Conservation (phyloP, 108 stramenopile genomes). For the Cyclotella cryptica region DNA sequence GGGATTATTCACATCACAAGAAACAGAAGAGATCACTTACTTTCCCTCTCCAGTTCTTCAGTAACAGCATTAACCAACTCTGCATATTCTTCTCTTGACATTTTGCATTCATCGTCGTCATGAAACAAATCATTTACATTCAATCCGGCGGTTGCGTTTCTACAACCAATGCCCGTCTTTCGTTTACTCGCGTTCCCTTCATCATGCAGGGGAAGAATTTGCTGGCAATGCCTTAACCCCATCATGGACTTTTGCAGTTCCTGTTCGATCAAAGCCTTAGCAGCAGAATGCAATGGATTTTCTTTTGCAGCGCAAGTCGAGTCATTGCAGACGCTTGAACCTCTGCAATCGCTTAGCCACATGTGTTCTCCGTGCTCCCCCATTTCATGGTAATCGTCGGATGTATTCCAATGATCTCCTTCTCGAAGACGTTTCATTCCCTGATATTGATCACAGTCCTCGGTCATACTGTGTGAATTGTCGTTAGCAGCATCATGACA, state of each 20-base stretch:
- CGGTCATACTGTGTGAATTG: too few relatives aligned
- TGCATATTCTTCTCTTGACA: conserved; percentile 10
- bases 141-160: neutral
- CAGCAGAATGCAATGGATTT: neutral
- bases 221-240: conserved; percentile 10
- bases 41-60: conserved; percentile 13
- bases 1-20: neutral
- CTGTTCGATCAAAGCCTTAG: conserved; percentile 14
- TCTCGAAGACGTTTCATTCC: neutral
- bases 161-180: neutral
- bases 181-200: conserved; percentile 10
- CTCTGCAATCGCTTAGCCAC: too few relatives aligned
- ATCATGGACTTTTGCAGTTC: conserved; percentile 8
- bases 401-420: neutral
- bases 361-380: neutral
- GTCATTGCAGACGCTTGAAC: neutral
- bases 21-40: neutral
- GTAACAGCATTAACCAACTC: conserved; percentile 14
- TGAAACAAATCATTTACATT: neutral
- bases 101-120: conserved; percentile 4
- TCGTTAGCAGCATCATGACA: neutral
- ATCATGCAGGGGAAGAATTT: neutral
- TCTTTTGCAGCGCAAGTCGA: neutral
- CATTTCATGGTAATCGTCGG: neutral
- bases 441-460: neutral